phyloP scores from a whole-genome alignment of 2,329 filamentous ascomycete genomes.

The Phaeomoniella chlamydospora region DNA sequence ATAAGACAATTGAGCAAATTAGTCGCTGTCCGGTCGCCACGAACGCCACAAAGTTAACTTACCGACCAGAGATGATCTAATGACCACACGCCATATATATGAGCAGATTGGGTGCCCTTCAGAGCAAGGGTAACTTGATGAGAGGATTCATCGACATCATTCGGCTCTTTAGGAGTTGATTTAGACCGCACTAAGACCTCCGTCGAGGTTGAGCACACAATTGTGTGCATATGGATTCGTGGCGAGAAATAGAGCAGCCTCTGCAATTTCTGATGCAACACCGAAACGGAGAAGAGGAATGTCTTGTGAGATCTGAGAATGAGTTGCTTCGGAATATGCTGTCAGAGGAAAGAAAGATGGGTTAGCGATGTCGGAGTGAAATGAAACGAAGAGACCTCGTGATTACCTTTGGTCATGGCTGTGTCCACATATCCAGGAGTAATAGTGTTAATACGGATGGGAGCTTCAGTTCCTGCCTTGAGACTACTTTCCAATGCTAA shows the following conservation, averaged over 20 bases:
- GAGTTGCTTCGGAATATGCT: not conserved
- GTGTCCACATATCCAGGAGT: conserved; percentile 74
- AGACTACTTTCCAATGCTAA: conserved; percentile 17
- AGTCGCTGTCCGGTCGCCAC: no score
- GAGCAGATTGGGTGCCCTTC: no score
- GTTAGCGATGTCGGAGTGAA: not conserved
- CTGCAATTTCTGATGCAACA: conserved; percentile 56
- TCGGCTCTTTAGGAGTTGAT: no score
- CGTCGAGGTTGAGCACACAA: conserved; percentile 73
- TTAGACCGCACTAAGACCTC: conserved; percentile 67
- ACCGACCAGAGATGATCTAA: no score
- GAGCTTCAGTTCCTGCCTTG: conserved; percentile 45
- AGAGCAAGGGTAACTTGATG: no score
- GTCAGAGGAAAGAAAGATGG: not conserved
- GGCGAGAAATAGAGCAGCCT: conserved; percentile 65
- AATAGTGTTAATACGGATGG: conserved; percentile 65
- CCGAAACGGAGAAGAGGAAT: conserved; percentile 59
- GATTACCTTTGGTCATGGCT: conserved; percentile 62
- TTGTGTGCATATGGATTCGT: conserved; percentile 75
- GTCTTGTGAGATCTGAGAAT: conserved; percentile 14
- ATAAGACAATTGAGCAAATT: no score
- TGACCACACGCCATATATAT: no score
- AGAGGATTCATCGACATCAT: no score
- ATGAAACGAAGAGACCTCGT: conserved; percentile 2
- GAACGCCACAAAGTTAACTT: no score